phyloP scores from a whole-genome alignment of 2,329 filamentous ascomycete species.

The Phaeomoniella chlamydospora region DNA sequence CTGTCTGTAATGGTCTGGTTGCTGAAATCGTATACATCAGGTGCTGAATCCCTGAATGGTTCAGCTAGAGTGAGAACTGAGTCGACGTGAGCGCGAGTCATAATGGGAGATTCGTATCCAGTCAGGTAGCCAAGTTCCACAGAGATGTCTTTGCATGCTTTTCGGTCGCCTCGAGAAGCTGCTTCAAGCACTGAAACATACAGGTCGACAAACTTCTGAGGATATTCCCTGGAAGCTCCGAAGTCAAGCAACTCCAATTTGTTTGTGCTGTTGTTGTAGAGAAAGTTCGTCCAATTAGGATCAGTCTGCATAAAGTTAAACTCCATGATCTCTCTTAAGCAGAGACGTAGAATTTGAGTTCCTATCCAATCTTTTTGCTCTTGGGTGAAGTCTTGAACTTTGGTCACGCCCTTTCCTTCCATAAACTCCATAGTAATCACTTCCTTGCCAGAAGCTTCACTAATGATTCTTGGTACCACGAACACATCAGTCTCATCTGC shows the following conservation, averaged over 20 bases:
- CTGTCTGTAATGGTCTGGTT: slow-evolving; percentile 94
- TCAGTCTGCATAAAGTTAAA: slow-evolving; percentile 99
- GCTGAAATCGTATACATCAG: slow-evolving; percentile 78
- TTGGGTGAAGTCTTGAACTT: slow-evolving; percentile 60
- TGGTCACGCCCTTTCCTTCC: slow-evolving; percentile 73
- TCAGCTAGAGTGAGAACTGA: slow-evolving; percentile 84
- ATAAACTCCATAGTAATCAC: slow-evolving; percentile 92
- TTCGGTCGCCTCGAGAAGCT: slow-evolving; percentile 56
- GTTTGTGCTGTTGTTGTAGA: slow-evolving; percentile 60
- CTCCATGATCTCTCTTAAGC: slow-evolving; percentile 80
- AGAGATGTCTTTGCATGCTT: slow-evolving; percentile 51
- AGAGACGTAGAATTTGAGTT: slow-evolving; percentile 81
- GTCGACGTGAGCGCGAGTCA: slow-evolving; percentile 82
- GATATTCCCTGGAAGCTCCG: slow-evolving; percentile 78
- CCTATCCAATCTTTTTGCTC: slow-evolving; percentile 90
- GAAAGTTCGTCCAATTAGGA: slow-evolving; percentile 98
- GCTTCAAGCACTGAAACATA: slow-evolving; percentile 73
- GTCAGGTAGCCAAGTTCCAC: slow-evolving; percentile 80
- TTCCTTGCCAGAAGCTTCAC: slow-evolving; percentile 67
- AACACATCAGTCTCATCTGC: slow-evolving; percentile 61
- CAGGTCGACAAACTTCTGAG: slow-evolving; percentile 59
- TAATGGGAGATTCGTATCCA: slow-evolving; percentile 67
- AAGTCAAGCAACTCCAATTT: slow-evolving; percentile 90
- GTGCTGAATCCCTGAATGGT: slow-evolving; percentile 64
- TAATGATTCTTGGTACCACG: slow-evolving; percentile 61